phyloP scores from a whole-genome alignment of 192 early-diverging fungal genomes.

The Mortierella claussenii region DNA sequence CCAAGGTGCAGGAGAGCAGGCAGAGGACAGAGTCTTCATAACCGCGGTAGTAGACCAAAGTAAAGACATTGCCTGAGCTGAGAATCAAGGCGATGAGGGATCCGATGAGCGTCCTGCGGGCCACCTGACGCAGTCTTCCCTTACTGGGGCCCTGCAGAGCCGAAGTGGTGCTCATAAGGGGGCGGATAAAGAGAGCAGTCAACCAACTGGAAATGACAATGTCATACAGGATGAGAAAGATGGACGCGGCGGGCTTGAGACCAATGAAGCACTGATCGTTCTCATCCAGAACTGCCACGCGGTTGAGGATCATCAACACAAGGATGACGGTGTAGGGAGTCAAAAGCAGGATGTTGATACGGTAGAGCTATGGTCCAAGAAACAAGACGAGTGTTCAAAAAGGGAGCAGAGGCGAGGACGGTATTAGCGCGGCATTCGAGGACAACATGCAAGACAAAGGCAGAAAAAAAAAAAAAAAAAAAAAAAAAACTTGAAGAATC shows the following conservation, averaged over 20 bases:
- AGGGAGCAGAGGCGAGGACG: too few relatives aligned
- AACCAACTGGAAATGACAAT: conserved; percentile 45
- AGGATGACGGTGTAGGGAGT: too few relatives aligned
- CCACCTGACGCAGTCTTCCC: conserved; percentile 43
- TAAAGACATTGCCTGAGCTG: conserved; percentile 55
- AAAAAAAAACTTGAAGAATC: too few relatives aligned
- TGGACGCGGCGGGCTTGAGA: conserved; percentile 32
- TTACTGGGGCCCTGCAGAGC: conserved; percentile 45
- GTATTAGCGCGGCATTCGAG: too few relatives aligned
- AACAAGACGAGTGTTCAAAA: too few relatives aligned
- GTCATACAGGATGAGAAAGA: conserved; percentile 43
- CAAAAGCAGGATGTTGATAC: too few relatives aligned
- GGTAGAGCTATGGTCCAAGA: too few relatives aligned
- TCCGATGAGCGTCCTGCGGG: conserved; percentile 54
- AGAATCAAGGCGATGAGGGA: conserved; percentile 56
- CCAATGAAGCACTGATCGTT: conserved; percentile 30
- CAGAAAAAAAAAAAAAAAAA: too few relatives aligned
- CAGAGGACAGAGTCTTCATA: conserved; percentile 57
- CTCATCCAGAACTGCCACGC: too few relatives aligned
- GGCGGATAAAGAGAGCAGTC: conserved; percentile 45
- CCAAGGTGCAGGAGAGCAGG: conserved; percentile 57
- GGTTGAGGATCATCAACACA: too few relatives aligned
- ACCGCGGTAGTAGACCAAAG: conserved; percentile 51
- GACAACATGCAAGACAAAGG: too few relatives aligned
- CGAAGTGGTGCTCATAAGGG: conserved; percentile 38